Conservation (phyloP, 768 basidiomycete genomes). For the Boletus huronensis region DNA sequence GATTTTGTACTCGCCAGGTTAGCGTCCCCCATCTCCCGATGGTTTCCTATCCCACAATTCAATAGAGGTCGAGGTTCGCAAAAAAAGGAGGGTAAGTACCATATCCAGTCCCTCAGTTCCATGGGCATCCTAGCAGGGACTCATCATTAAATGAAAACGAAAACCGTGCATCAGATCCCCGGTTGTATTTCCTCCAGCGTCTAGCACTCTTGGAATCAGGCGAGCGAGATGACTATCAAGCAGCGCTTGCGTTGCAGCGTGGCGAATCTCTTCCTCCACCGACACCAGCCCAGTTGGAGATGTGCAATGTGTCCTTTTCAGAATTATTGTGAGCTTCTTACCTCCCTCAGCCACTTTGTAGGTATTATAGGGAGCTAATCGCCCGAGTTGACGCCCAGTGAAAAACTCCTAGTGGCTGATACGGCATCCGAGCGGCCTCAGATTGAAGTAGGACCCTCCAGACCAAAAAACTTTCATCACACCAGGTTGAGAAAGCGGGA, state of each 20-base stretch:
- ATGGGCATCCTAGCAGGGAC: not conserved
- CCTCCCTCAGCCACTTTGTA: not conserved
- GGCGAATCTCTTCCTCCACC: constrained; percentile 23
- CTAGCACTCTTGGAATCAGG: constrained; percentile 13
- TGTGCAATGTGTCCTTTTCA: constrained; percentile 11
- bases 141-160: not conserved
- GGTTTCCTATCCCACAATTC: not conserved
- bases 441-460: not conserved
- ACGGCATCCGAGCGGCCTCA: not conserved
- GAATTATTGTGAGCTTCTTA: constrained; percentile 12
- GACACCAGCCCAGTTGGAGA: constrained; percentile 20
- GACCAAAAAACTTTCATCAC: not conserved
- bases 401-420: constrained; percentile 13
- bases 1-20: constrained; percentile 9
- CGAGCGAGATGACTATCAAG: constrained; percentile 14
- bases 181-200: not conserved
- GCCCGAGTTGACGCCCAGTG: not conserved
- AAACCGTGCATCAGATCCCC: constrained; percentile 6
- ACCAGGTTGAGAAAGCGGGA: not conserved
- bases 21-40: not conserved
- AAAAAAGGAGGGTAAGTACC: constrained; percentile 6
- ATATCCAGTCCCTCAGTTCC: not conserved
- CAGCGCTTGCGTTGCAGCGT: constrained; percentile 33
- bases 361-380: not conserved
- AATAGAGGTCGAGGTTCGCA: not conserved